Conservation (phyloP, 306 rosid species). For the Rosa persica region DNA sequence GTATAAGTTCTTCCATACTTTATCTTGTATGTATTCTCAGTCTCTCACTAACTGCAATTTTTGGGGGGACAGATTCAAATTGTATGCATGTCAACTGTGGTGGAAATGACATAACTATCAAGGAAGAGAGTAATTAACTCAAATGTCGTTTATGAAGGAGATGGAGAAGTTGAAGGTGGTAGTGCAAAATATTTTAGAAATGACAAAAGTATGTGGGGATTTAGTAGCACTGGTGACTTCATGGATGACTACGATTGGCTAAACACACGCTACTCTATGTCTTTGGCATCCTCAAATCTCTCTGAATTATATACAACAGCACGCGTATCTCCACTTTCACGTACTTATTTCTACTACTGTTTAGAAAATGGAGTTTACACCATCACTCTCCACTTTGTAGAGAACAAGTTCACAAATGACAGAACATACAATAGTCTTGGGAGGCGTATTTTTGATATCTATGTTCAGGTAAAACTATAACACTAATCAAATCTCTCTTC, state of each 20-base stretch:
- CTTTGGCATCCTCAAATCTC: slow-evolving; percentile 1
- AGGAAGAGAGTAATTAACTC: slow-evolving; percentile 13
- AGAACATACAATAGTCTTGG: no score
- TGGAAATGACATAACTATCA: slow-evolving; percentile 27
- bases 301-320: no score
- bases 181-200: slow-evolving; percentile 5
- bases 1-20: slow-evolving; percentile 16
- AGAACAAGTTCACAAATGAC: no score
- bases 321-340: no score
- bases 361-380: no score
- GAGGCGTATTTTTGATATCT: no score
- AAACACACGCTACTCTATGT: slow-evolving; percentile 12
- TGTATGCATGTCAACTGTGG: slow-evolving; percentile 62
- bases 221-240: slow-evolving; percentile 38
- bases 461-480: slow-evolving; percentile 53
- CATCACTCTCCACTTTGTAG: no score
- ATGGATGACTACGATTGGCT: neutral
- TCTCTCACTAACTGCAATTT: no score
- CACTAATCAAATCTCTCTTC: slow-evolving; percentile 10
- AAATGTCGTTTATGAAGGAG: slow-evolving; percentile 25
- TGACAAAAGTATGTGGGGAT: slow-evolving; percentile 28
- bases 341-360: no score
- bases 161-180: slow-evolving; percentile 20
- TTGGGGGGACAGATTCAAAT: slow-evolving; percentile 48
- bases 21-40: no score